Evolutionary conservation across 1,284 basidiomycete species (phyloP), one percentile per base, ranked within the genome.

Genomic region (Sporisorium scitamineum): DNA sequence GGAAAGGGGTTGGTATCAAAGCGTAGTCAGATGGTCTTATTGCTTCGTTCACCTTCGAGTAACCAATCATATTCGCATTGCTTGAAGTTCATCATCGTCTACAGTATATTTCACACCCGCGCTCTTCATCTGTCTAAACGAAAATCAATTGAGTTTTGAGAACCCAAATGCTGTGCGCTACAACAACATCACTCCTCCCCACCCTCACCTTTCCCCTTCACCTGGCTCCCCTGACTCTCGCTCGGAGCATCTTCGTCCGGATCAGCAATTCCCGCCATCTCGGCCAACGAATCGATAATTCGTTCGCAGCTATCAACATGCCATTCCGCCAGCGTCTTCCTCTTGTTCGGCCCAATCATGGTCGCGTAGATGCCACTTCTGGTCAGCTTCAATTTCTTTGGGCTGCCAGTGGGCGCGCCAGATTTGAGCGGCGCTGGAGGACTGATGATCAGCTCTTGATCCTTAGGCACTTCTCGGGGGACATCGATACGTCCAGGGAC

Each of bases 261-360:
- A 37, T 54, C 45, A 0, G 53, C 53, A 2, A 72, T 32, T 1
- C 70, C 79, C 11, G 82, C 83, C 82, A 85, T 83, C 42, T 78
- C 81, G 5, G 76, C 73, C 13, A 85, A 54, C 7, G 65, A 58
- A 51, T 76, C 80, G n/a, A 85, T 82, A 34, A 84, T 70, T 20
- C 76, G 56, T 26, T 80, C 66, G 13, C 76, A 76, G 31, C 70
- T 66, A 51, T 79, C 78, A 1, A 85, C 78, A 27, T 85, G 84
- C 81, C 82, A 84, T 31, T 76, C 70, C 0, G 84, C 84, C 18
- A 84, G 60, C 52, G 84, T 85, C 67, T 83, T 82, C 26, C 83
- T 73, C 16, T 72, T 75, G 50, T 65, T 76, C 16, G 83, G 75
- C 5, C 84, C 84, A 10, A 85, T 80, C 60, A 80, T 80, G 20